These are phyloP conservation scores for Solanum gracilifrons DNA, from an alignment of 257 asterid genomes.

Conservation along the genomic window DNA sequence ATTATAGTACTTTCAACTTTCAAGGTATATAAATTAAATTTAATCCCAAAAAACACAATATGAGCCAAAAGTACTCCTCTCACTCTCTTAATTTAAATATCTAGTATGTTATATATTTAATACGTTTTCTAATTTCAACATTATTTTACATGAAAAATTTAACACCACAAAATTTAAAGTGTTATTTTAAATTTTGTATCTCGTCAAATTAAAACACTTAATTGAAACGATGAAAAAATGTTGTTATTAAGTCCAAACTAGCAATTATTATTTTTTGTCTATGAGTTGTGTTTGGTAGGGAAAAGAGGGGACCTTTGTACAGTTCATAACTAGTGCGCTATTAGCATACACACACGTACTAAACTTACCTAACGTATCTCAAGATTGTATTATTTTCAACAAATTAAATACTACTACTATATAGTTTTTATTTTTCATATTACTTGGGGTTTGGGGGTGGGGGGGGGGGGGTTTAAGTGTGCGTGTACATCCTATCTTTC, in stretches of 20 bases:
- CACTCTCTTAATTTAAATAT: too few species aligned
- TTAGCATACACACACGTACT: neutral
- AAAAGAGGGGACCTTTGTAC: neutral
- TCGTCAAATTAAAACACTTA: too few species aligned
- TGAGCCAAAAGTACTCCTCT: too few species aligned
- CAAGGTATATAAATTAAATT: too few species aligned
- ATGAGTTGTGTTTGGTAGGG: neutral
- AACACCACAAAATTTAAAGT: too few species aligned
- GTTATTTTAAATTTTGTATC: neutral
- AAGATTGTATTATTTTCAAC: neutral
- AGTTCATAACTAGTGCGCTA: neutral
- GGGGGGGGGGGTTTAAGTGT: neutral
- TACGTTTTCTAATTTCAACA: too few species aligned
- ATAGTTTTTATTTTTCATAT: neutral
- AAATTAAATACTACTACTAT: neutral
- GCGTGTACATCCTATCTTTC: neutral
- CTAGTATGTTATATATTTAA: too few species aligned
- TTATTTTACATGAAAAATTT: too few species aligned
- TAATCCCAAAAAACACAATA: too few species aligned
- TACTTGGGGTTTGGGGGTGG: neutral
- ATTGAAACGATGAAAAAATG: neutral
- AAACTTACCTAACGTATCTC: neutral
- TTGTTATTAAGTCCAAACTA: neutral
- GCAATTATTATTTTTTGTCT: neutral
- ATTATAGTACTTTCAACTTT: too few species aligned